A percentile compares a stretch with the other conserved stretches of the same genome.
Conservation (phyloP, 768 basidiomycete species). For the Leccinum obscurum region DNA sequence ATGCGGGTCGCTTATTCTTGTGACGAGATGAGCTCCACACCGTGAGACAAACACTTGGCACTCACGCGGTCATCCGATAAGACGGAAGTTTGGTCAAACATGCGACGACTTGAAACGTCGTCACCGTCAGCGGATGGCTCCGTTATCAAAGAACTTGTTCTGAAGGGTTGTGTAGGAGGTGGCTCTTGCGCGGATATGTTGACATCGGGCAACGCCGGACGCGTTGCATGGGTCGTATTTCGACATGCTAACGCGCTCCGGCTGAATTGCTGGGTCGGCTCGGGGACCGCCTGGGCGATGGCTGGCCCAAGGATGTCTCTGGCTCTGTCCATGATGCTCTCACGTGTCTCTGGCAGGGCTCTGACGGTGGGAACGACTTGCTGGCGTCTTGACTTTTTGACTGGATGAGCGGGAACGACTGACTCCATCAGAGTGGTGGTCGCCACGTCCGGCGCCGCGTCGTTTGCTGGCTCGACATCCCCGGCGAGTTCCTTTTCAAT, state of each 20-base stretch:
- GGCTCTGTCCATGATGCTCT: conserved; percentile 40
- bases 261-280: conserved; percentile 35
- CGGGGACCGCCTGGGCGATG: conserved; percentile 8
- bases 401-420: conserved; percentile 47
- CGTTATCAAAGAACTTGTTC: conserved; percentile 34
- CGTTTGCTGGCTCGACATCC: neutral
- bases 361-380: conserved; percentile 45
- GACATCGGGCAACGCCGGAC: neutral
- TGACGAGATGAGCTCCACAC: conserved; percentile 7
- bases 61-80: conserved; percentile 12
- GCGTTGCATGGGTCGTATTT: neutral
- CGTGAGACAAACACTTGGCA: neutral
- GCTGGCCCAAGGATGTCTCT: conserved; percentile 32
- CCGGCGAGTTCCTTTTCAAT: conserved; percentile 48
- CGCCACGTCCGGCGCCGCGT: neutral
- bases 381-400: conserved; percentile 44
- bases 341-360: conserved; percentile 47
- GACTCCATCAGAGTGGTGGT: conserved; percentile 52
- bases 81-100: conserved; percentile 22
- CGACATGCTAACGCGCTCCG: conserved; percentile 30
- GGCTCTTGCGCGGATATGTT: conserved; percentile 11
- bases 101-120: conserved; percentile 2
- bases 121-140: neutral
- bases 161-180: conserved; percentile 41
- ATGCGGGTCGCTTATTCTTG: conserved; percentile 17